phyloP scores from a whole-genome alignment of 108 stramenopile species.

The Thalassiosira profunda region DNA sequence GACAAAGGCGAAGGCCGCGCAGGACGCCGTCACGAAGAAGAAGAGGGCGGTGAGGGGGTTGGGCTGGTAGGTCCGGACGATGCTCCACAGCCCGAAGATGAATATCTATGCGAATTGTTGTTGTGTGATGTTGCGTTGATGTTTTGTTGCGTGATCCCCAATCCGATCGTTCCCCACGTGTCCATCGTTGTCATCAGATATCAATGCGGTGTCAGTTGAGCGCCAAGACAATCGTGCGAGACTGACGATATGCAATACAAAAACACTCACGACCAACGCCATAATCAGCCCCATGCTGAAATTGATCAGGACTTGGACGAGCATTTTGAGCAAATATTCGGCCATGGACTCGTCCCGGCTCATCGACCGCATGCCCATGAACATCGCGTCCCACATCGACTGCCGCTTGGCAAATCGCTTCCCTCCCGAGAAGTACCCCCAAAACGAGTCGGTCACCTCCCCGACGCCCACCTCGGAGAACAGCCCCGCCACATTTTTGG shows the following conservation, averaged over 20 bases:
- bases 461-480: constrained; percentile 85
- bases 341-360: constrained; percentile 65
- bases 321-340: constrained; percentile 75
- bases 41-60: constrained; percentile 75
- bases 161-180: too few relatives aligned
- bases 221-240: too few relatives aligned
- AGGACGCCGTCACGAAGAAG: constrained; percentile 78
- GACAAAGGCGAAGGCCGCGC: constrained; percentile 88
- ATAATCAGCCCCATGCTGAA: constrained; percentile 87
- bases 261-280: constrained; percentile 55
- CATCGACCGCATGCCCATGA: constrained; percentile 85
- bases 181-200: too few relatives aligned
- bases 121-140: background rate
- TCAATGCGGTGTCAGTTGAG: too few relatives aligned
- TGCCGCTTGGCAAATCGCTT: constrained; percentile 92
- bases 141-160: background rate
- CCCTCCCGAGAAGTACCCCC: constrained; percentile 81
- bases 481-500: constrained; percentile 84
- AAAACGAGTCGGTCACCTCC: constrained; percentile 88
- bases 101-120: constrained; percentile 45
- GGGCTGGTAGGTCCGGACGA: constrained; percentile 83
- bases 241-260: background rate
- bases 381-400: constrained; percentile 91
- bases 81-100: constrained; percentile 80
- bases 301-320: constrained; percentile 84